These are phyloP conservation scores for Ascochyta pisi DNA, from an alignment of 2,329 filamentous ascomycete species.

Conservation along the genomic window DNA sequence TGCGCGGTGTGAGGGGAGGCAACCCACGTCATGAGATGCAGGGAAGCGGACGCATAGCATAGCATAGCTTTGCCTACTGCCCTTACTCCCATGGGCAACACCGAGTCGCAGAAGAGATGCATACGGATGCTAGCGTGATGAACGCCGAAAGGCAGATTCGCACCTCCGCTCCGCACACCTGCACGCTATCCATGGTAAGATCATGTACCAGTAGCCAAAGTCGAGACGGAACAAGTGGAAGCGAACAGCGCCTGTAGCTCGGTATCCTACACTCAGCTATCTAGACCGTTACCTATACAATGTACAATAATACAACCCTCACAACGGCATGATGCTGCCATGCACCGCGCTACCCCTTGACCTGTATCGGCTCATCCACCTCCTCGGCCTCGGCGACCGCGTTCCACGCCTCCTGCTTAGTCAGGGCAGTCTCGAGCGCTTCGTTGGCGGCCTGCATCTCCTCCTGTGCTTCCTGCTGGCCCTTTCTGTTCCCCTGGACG, in stretches of 20 bases:
- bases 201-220: slow-evolving; percentile 7
- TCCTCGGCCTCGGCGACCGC: slow-evolving; percentile 7
- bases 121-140: too few species aligned
- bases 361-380: slow-evolving; percentile 2
- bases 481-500: slow-evolving; percentile 16
- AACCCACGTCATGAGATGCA: background rate
- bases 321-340: background rate
- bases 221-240: background rate
- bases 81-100: too few species aligned
- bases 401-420: slow-evolving; percentile 9
- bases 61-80: background rate
- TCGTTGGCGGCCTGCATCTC: slow-evolving; percentile 16
- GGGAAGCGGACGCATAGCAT: background rate
- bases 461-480: slow-evolving; percentile 18
- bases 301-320: slow-evolving; percentile 21
- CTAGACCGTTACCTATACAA: slow-evolving; percentile 24
- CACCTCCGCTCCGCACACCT: background rate
- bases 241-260: slow-evolving; percentile 6
- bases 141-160: too few species aligned
- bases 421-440: slow-evolving; percentile 18
- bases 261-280: slow-evolving; percentile 21
- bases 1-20: background rate
- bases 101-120: too few species aligned
- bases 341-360: slow-evolving; percentile 15
- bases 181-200: background rate